Evolutionary conservation across 495 filamentous ascomycete species (phyloP).

Genomic region (Trichoderma erinaceum): DNA sequence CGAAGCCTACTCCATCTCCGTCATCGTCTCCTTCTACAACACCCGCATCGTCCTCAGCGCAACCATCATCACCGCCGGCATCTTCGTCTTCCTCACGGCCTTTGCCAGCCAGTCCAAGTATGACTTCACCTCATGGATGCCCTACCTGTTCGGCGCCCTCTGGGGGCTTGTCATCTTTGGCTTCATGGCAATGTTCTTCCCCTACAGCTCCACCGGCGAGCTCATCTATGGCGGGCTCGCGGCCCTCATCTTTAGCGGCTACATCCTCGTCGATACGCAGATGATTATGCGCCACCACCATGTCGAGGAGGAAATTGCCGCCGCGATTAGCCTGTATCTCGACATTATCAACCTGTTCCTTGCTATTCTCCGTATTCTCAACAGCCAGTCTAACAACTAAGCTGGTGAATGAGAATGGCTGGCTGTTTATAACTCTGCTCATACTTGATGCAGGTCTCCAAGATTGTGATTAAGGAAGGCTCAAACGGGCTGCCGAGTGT

Average conservation of each 20-base stretch:
- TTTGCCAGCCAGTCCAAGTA: constrained; percentile 98
- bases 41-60: constrained; percentile 79
- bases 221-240: constrained; percentile 74
- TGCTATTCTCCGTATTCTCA: constrained; percentile 83
- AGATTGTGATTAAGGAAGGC: neutral
- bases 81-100: constrained; percentile 86
- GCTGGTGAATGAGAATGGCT: neutral
- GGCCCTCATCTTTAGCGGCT: constrained; percentile 85
- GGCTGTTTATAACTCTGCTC: neutral
- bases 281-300: constrained; percentile 91
- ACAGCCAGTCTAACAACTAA: constrained; percentile 81
- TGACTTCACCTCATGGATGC: constrained; percentile 95
- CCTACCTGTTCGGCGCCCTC: constrained; percentile 83
- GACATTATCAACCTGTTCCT: constrained; percentile 97
- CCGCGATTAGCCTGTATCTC: constrained; percentile 89
- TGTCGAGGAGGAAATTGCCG: constrained; percentile 97
- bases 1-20: constrained; percentile 89
- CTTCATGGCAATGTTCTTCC: constrained; percentile 83
- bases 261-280: constrained; percentile 95
- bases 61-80: constrained; percentile 80
- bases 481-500: neutral
- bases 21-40: constrained; percentile 84
- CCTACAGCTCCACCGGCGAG: constrained; percentile 67
- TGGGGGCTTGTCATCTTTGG: constrained; percentile 90
- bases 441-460: neutral